A percentile compares a stretch with the other conserved stretches of the same genome.
Evolutionary conservation across 129 eudicot species (phyloP).

Genomic region (Rutidosis leptorrhynchoides): DNA sequence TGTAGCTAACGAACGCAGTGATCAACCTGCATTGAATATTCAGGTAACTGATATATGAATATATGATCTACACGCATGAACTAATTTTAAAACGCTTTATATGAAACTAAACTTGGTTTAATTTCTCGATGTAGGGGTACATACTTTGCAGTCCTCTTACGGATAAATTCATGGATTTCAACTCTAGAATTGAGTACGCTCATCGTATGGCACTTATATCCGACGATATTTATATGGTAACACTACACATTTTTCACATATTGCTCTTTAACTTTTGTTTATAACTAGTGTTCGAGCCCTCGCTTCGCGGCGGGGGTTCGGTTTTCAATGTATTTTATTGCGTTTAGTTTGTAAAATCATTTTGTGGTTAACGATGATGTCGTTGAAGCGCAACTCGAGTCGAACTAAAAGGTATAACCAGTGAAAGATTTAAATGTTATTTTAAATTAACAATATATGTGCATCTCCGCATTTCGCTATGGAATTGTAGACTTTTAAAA

Average conservation of each 20-base stretch:
- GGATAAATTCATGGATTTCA: constrained; percentile 28
- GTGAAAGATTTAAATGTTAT: too few relatives aligned
- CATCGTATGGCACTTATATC: constrained; percentile 41
- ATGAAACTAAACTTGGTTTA: neutral
- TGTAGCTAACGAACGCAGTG: constrained; percentile 34
- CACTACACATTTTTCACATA: neutral
- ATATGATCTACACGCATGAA: neutral
- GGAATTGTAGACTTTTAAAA: too few relatives aligned
- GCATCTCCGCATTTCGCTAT: too few relatives aligned
- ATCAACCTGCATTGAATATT: constrained; percentile 33
- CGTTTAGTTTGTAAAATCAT: too few relatives aligned
- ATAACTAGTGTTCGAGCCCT: too few relatives aligned
- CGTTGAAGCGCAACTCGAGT: too few relatives aligned
- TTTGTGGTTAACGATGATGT: too few relatives aligned
- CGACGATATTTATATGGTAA: constrained; percentile 32
- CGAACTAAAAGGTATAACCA: too few relatives aligned
- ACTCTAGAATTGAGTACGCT: constrained; percentile 36
- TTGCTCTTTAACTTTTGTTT: neutral
- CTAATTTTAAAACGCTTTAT: neutral
- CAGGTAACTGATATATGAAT: constrained; percentile 23
- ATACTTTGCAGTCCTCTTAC: constrained; percentile 40
- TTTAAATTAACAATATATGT: too few relatives aligned
- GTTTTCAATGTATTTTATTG: too few relatives aligned
- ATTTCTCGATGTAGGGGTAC: constrained; percentile 29
- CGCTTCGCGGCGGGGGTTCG: too few relatives aligned